A percentile compares a stretch with the other conserved stretches of the same genome.
phyloP scores from a whole-genome alignment of 192 early-diverging fungal species.

The Coemansia nantahalensis region DNA sequence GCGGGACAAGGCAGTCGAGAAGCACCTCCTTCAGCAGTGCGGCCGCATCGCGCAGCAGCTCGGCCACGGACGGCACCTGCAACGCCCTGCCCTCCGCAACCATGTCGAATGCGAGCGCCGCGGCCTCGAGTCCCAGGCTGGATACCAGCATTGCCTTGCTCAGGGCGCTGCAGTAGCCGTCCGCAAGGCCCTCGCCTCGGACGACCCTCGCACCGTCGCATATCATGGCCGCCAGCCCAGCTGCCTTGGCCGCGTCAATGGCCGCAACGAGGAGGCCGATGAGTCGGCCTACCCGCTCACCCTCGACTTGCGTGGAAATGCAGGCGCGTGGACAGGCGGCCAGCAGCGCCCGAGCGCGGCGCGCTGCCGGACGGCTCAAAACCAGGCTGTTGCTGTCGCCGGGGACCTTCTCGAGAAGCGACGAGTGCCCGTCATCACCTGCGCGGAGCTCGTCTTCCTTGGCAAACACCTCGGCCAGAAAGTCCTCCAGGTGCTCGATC shows the following conservation, averaged over 20 bases:
- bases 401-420: slow-evolving; percentile 10
- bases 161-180: slow-evolving; percentile 19
- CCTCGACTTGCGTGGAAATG: slow-evolving; percentile 10
- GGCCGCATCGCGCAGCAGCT: slow-evolving; percentile 26
- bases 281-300: slow-evolving; percentile 20
- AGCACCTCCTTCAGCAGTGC: slow-evolving; percentile 36
- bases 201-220: slow-evolving; percentile 22
- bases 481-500: slow-evolving; percentile 23
- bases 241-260: slow-evolving; percentile 23
- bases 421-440: not conserved
- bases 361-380: slow-evolving; percentile 24
- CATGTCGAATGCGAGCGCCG: slow-evolving; percentile 17
- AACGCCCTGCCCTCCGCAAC: slow-evolving; percentile 26
- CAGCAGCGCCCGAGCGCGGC: slow-evolving; percentile 18
- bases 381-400: slow-evolving; percentile 3
- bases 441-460: slow-evolving; percentile 28
- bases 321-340: slow-evolving; percentile 11
- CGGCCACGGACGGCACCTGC: slow-evolving; percentile 22
- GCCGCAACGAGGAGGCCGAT: slow-evolving; percentile 22
- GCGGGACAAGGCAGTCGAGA: slow-evolving; percentile 33
- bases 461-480: slow-evolving; percentile 27
- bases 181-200: slow-evolving; percentile 11
- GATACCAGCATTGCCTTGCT: slow-evolving; percentile 15
- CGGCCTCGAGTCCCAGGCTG: slow-evolving; percentile 35
- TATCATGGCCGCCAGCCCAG: slow-evolving; percentile 30